Base-by-base conservation (phyloP, 176 grass and related monocot genomes). In the Zoysia pacifica region DNA sequence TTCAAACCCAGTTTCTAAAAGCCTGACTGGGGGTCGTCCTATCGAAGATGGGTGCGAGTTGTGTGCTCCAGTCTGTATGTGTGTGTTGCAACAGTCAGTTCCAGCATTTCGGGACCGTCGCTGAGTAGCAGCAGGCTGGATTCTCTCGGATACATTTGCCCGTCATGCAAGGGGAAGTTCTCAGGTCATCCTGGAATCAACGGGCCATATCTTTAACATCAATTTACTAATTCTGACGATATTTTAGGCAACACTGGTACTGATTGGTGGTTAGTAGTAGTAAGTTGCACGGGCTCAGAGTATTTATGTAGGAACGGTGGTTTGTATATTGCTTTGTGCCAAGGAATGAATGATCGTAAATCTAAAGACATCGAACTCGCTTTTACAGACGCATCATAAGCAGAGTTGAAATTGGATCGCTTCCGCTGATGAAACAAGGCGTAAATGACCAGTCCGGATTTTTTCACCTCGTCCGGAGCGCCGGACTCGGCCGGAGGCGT, bases 91-190 rank as follows among this genome's bases (percentile, higher is more conserved):
- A 72, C 73, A 77, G 62, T 59, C 88, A 90, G 59, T 95, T 95
- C 78, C 83, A 84, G 67, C 97, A 93, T 72, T 86, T 84, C 36
- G 86, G 84, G 40, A 62, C 79, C 1, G 64, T 75, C 7, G 72
- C 90, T 14, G 86, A 91, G 72, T 85, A 91, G 73, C 83, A 85
- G 79, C 86, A 88, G 73, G 68, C 83, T 20, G 95, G 28, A 91
- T 47, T 84, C 95, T 40, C 81, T 98, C 70, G 95, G 95, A 45
- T 91, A 87, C 71, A 99, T 99, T 51, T 96, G 97, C 6, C 93
- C 93, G 12, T 10, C 92, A 0, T 99, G 97, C 79, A 99, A 96
- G 86, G 90, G 88, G 5, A 94, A 86, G 58, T 91, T 93, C 45
- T 84, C 92, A 7, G 88, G 90, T 70, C 89, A 94, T 79, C 87